Evolutionary conservation across 495 filamentous ascomycete genomes (phyloP).

Genomic region (Xylaria telfairii): DNA sequence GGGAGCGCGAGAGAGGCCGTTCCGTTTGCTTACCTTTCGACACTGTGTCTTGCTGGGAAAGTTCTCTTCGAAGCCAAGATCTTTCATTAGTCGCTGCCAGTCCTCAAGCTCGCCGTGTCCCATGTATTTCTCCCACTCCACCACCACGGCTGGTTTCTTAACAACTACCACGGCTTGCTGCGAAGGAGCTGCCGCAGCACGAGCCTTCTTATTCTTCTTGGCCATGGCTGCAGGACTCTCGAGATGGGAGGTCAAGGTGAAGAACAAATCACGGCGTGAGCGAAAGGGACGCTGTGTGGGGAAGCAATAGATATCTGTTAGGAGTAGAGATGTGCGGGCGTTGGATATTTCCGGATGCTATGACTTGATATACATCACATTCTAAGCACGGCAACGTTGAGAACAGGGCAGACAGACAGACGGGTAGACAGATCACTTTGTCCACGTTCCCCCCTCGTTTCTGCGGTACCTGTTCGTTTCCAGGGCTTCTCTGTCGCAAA

Average conservation of each 20-base stretch:
- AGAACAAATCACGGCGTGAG: neutral
- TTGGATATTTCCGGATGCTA: neutral
- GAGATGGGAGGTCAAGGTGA: neutral
- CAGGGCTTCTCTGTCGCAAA: neutral
- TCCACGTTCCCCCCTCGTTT: neutral
- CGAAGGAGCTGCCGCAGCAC: neutral
- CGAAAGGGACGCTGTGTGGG: neutral
- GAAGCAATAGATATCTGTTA: neutral
- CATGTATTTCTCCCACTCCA: slow-evolving; percentile 39
- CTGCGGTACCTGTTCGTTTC: slow-evolving; percentile 4
- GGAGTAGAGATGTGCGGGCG: neutral
- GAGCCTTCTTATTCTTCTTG: slow-evolving; percentile 17
- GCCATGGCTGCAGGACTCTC: neutral
- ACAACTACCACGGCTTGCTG: neutral
- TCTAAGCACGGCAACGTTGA: neutral
- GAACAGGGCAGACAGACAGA: neutral
- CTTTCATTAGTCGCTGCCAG: slow-evolving; percentile 45
- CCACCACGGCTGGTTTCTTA: neutral
- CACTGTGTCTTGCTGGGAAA: slow-evolving; percentile 45
- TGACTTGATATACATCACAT: slow-evolving; percentile 5
- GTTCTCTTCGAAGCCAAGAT: slow-evolving; percentile 38
- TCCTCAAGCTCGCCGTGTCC: slow-evolving; percentile 38
- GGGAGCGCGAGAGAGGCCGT: neutral
- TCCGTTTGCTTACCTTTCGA: slow-evolving; percentile 36
- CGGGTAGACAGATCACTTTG: neutral